phyloP scores from a whole-genome alignment of 176 grass and related monocot species.

The Avena sativa region DNA sequence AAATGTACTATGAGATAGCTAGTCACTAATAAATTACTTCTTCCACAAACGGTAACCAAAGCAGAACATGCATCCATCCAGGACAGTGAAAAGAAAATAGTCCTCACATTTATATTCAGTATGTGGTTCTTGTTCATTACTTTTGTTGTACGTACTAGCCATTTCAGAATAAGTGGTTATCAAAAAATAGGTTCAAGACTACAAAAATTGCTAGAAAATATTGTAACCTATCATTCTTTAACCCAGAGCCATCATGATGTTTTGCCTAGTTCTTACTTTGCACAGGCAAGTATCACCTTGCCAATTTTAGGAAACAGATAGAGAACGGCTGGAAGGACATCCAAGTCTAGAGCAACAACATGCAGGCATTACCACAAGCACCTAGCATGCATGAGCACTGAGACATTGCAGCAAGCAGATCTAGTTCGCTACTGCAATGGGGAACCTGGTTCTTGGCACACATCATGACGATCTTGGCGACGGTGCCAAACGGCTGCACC shows the following conservation, averaged over 20 bases:
- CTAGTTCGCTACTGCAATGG: neutral
- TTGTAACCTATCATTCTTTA: neutral
- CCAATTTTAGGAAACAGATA: neutral
- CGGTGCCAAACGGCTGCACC: slow-evolving; percentile 83
- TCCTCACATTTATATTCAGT: neutral
- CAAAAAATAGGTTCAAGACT: neutral
- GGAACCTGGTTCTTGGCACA: slow-evolving; percentile 89
- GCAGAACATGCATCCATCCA: neutral
- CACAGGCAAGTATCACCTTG: neutral
- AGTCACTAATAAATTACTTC: too few species aligned
- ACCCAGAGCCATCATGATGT: neutral
- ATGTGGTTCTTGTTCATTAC: neutral
- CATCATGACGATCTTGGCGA: slow-evolving; percentile 92
- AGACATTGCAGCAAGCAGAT: slow-evolving; percentile 4
- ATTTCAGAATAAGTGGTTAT: neutral
- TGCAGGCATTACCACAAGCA: slow-evolving; percentile 43
- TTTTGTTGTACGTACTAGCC: neutral
- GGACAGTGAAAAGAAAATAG: neutral
- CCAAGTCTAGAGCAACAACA: neutral
- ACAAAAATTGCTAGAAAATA: neutral
- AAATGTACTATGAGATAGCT: too few species aligned
- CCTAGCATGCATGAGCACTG: neutral
- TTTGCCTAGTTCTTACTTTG: neutral
- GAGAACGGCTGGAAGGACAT: neutral
- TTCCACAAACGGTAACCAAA: neutral